These are phyloP conservation scores for Solanum chilense DNA, from an alignment of 257 asterid species.

Conservation along the genomic window DNA sequence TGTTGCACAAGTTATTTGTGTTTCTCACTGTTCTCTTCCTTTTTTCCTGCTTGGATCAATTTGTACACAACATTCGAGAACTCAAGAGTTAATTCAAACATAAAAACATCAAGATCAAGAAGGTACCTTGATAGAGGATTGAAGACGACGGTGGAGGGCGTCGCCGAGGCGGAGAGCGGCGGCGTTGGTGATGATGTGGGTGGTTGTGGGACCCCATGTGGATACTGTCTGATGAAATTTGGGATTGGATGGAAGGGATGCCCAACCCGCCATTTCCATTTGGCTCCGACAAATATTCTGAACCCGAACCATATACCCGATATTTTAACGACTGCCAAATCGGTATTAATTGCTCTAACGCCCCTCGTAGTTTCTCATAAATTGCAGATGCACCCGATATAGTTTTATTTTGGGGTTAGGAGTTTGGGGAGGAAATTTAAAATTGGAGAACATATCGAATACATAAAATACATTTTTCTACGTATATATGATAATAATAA, in stretches of 20 bases:
- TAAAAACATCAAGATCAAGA: not conserved
- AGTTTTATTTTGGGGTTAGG: not conserved
- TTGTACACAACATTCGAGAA: not conserved
- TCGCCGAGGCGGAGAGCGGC: constrained; percentile 51
- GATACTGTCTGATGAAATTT: constrained; percentile 7
- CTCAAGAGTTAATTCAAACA: not conserved
- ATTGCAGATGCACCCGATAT: not conserved
- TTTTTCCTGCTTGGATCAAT: not conserved
- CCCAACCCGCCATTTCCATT: constrained; percentile 29
- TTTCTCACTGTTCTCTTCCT: not conserved
- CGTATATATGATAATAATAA: too few relatives aligned
- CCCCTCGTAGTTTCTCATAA: not conserved
- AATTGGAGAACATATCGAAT: not conserved
- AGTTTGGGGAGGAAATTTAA: not conserved
- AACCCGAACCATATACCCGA: not conserved
- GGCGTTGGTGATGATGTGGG: constrained; percentile 32
- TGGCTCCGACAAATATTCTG: not conserved
- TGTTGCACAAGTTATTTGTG: not conserved
- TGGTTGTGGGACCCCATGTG: constrained; percentile 18
- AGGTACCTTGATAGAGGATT: constrained; percentile 32
- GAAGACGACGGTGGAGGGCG: constrained; percentile 41
- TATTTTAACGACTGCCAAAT: not conserved
- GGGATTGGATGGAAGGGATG: constrained; percentile 39
- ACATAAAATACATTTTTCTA: not conserved
- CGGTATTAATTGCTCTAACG: not conserved